phyloP scores from a whole-genome alignment of 352 stramenopile genomes.

The Phytophthora hybrid region DNA sequence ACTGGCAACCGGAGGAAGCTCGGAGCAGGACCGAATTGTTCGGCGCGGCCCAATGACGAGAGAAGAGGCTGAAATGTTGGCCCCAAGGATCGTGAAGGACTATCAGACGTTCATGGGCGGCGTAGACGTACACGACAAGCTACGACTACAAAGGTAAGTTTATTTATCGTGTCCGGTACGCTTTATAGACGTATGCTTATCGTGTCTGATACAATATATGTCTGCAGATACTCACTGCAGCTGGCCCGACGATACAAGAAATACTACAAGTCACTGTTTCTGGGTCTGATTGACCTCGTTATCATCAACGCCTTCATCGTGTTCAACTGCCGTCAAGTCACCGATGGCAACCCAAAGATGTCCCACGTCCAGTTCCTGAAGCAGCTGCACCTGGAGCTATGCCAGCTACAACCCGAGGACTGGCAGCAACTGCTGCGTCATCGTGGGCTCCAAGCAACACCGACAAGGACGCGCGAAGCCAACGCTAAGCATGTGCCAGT shows the following conservation, averaged over 20 bases:
- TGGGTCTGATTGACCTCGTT: slow-evolving; percentile 11
- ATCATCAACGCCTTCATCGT: slow-evolving; percentile 22
- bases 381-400: slow-evolving; percentile 7
- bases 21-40: too few relatives aligned
- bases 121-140: too few relatives aligned
- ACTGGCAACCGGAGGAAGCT: too few relatives aligned
- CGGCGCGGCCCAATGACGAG: too few relatives aligned
- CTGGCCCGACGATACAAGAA: slow-evolving; percentile 13
- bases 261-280: slow-evolving; percentile 23
- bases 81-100: too few relatives aligned
- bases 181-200: neutral
- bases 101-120: too few relatives aligned
- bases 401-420: neutral
- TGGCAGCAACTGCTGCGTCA: neutral
- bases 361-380: slow-evolving; percentile 14
- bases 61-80: too few relatives aligned
- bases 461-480: neutral
- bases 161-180: slow-evolving; percentile 9
- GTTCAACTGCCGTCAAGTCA: neutral
- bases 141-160: too few relatives aligned
- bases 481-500: neutral
- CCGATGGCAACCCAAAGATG: neutral
- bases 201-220: neutral
- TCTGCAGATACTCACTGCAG: slow-evolving; percentile 14
- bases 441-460: slow-evolving; percentile 1